phyloP scores from a whole-genome alignment of 2,329 filamentous ascomycete genomes.

The Ambrosiella beaveri region DNA sequence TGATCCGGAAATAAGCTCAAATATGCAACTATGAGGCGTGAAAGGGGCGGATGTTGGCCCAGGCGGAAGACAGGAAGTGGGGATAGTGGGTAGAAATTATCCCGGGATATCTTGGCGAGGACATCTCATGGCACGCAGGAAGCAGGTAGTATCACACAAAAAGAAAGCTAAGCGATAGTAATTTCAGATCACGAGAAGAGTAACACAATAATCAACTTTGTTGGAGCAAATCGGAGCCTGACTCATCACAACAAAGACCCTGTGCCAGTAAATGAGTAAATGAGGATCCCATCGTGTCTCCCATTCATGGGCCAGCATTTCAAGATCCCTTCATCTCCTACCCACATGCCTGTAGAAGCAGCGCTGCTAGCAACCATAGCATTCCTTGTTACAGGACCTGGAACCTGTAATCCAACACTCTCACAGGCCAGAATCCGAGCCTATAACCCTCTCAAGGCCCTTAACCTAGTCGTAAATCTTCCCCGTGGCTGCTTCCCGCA shows the following conservation, averaged over 20 bases:
- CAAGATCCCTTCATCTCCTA: neutral
- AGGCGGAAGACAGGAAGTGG: neutral
- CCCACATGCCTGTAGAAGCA: neutral
- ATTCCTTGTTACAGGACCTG: neutral
- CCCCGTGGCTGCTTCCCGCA: neutral
- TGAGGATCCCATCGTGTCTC: too few relatives aligned
- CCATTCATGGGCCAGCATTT: neutral
- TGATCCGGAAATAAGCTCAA: neutral
- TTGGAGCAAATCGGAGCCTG: too few relatives aligned
- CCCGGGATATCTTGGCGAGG: neutral
- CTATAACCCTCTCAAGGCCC: neutral
- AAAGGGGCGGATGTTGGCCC: neutral
- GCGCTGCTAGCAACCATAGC: too few relatives aligned
- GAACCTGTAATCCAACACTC: neutral
- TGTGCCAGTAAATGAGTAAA: too few relatives aligned
- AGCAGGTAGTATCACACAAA: neutral
- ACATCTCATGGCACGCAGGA: neutral
- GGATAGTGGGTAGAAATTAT: neutral
- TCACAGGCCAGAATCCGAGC: neutral
- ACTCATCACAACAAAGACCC: too few relatives aligned
- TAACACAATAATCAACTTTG: too few relatives aligned
- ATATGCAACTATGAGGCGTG: neutral
- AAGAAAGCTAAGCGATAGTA: too few relatives aligned
- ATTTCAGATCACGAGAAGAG: too few relatives aligned
- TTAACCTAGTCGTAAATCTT: neutral